Evolutionary conservation across 768 basidiomycete species (phyloP).

Genomic region (Basidioascus undulatus): DNA sequence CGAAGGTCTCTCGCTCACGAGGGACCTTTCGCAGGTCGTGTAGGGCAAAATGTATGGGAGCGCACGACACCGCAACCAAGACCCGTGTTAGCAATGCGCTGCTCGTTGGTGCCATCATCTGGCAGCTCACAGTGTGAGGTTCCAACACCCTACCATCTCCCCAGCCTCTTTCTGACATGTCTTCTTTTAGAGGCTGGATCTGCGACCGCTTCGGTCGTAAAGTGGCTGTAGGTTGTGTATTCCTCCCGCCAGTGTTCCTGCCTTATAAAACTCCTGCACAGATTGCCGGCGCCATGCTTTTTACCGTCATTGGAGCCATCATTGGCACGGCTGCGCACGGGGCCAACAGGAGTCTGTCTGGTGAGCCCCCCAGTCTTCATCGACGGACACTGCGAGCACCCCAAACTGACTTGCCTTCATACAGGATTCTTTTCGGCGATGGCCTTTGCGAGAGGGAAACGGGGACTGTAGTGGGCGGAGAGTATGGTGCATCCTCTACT

Average conservation of each 20-base stretch:
- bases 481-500: conserved; percentile 50
- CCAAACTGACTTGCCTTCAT: too few species aligned
- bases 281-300: conserved; percentile 39
- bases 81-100: conserved; percentile 48
- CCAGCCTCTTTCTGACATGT: too few species aligned
- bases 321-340: conserved; percentile 46
- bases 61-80: conserved; percentile 35
- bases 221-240: too few species aligned
- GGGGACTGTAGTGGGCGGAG: conserved; percentile 51
- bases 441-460: conserved; percentile 27
- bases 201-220: conserved; percentile 54
- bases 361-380: too few species aligned
- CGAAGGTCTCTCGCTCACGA: background rate
- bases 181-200: conserved; percentile 34
- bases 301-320: conserved; percentile 45
- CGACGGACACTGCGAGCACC: too few species aligned
- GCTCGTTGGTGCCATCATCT: conserved; percentile 36
- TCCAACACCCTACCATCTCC: too few species aligned
- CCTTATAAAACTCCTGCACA: too few species aligned
- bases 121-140: conserved; percentile 14
- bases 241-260: too few species aligned
- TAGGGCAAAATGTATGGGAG: conserved; percentile 39
- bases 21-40: conserved; percentile 26
- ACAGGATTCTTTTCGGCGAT: too few species aligned
- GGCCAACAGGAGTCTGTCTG: conserved; percentile 16